Conservation (phyloP, 2,329 filamentous ascomycete genomes). For the Rachicladosporium sp. region DNA sequence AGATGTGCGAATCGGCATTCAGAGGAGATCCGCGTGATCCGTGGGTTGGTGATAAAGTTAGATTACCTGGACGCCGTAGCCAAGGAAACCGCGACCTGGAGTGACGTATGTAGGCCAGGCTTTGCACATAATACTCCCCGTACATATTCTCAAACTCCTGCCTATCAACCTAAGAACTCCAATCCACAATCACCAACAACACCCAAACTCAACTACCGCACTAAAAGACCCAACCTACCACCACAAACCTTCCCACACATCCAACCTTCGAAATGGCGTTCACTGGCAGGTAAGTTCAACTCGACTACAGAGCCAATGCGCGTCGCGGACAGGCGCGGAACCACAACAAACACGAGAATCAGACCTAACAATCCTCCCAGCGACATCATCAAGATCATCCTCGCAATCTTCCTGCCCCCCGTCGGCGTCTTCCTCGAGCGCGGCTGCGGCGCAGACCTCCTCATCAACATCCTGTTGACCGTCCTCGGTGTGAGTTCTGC, state of each 20-base stretch:
- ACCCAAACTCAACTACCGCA: slow-evolving; percentile 1
- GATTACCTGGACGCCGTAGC: no score
- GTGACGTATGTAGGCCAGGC: no score
- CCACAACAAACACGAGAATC: slow-evolving; percentile 8
- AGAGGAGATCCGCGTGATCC: no score
- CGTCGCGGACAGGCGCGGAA: background rate
- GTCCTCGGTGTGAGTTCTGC: slow-evolving; percentile 35
- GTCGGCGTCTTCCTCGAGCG: slow-evolving; percentile 90
- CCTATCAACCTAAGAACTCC: no score
- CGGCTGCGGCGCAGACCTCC: slow-evolving; percentile 72
- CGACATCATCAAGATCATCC: slow-evolving; percentile 70
- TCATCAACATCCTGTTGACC: slow-evolving; percentile 88
- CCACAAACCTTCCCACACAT: slow-evolving; percentile 1
- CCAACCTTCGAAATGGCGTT: slow-evolving; percentile 41
- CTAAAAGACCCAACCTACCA: background rate
- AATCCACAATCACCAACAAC: background rate
- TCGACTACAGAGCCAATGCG: slow-evolving; percentile 4
- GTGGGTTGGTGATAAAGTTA: no score
- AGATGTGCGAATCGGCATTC: no score
- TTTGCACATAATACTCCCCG: no score
- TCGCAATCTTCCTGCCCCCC: slow-evolving; percentile 81
- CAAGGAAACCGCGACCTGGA: no score
- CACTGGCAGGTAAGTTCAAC: slow-evolving; percentile 40
- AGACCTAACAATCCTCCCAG: slow-evolving; percentile 27
- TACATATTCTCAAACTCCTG: no score